These are phyloP conservation scores for Populus trichocarpa DNA, from an alignment of 441 rosid species.

Conservation along the genomic window DNA sequence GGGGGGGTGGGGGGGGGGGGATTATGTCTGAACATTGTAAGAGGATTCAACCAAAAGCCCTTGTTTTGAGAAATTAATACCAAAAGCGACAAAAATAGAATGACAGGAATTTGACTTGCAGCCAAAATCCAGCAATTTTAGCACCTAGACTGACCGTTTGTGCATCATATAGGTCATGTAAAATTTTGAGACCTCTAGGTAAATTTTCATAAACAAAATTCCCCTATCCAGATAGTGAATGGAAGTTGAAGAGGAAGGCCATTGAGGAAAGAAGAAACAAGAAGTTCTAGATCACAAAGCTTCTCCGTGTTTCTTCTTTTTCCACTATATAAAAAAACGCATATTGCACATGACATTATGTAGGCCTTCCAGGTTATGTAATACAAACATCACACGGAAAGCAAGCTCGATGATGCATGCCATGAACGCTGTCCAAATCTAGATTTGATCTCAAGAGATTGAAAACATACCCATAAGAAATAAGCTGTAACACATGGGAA, in stretches of 20 bases:
- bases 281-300: not conserved
- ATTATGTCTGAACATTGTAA: not conserved
- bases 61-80: no score
- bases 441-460: not conserved
- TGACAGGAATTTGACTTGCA: no score
- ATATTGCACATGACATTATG: not conserved
- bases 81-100: no score
- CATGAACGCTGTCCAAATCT: not conserved
- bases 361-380: not conserved
- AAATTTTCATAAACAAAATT: no score
- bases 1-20: no score
- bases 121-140: no score
- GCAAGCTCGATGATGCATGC: not conserved
- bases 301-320: not conserved
- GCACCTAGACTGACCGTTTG: no score
- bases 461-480: not conserved
- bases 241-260: not conserved
- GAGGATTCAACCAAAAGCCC: not conserved
- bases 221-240: no score
- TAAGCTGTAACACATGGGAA: no score
- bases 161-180: no score
- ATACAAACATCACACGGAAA: not conserved
- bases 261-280: not conserved
- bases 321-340: not conserved
- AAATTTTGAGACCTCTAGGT: no score